These are phyloP conservation scores for Saccharomycopsis amapae DNA, from an alignment of 805 yeast genomes.

Conservation along the genomic window DNA sequence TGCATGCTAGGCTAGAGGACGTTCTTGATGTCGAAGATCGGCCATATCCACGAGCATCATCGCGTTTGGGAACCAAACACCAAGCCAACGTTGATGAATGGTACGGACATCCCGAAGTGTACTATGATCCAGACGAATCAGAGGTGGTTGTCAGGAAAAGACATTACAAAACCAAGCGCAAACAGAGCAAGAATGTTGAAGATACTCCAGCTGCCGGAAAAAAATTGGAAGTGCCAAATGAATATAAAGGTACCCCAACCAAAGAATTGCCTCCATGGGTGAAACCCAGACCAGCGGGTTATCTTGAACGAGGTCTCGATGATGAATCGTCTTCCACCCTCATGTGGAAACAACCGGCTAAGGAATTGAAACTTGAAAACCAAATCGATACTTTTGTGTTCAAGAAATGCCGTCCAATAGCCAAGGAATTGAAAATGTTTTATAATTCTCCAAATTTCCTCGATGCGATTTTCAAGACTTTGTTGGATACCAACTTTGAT, in stretches of 20 bases:
- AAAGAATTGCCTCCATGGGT: constrained; percentile 65
- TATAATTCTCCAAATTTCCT: constrained; percentile 74
- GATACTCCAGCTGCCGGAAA: background rate
- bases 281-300: constrained; percentile 72
- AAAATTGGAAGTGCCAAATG: constrained; percentile 38
- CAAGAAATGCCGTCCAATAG: constrained; percentile 46
- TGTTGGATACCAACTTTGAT: constrained; percentile 48
- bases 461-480: constrained; percentile 58
- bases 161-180: constrained; percentile 17
- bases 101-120: constrained; percentile 58
- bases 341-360: constrained; percentile 52
- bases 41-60: constrained; percentile 74
- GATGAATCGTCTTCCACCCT: constrained; percentile 51
- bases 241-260: constrained; percentile 34
- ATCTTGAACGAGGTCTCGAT: constrained; percentile 76
- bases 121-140: constrained; percentile 40
- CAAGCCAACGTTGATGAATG: constrained; percentile 64
- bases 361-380: constrained; percentile 25
- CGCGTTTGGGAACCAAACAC: constrained; percentile 65
- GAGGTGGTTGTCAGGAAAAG: constrained; percentile 19
- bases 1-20: constrained; percentile 67
- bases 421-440: constrained; percentile 45
- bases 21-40: constrained; percentile 71
- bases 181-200: too few species aligned
- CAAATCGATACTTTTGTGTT: constrained; percentile 46